Base-by-base conservation (phyloP, 169 alveolate species). In the Eimeria falciformis region DNA sequence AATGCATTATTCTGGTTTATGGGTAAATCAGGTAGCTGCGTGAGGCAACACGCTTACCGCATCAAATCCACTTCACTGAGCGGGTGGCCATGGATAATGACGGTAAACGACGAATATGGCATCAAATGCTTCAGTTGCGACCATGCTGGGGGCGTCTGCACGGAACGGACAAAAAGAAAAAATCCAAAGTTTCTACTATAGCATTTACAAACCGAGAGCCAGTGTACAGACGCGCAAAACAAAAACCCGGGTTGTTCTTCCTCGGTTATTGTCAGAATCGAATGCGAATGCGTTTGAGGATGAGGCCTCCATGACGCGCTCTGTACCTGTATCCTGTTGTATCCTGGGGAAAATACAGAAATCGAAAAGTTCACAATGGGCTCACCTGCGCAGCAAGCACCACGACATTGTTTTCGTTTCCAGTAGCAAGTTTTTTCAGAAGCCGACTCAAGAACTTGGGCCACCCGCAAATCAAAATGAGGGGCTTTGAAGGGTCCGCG, bases 121-220 rank as follows among this genome's bases (percentile, higher is more conserved):
- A 69, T 5, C 53, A 69, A 27, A 29, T 29, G 17, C 29, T 40
- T 29, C 81, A 69, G 18, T 18, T 69, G 55, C 18, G 47, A 29
- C 81, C 81, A 69, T 18, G 81, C 55, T 29, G 81, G 81, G 27
- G 81, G 81, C 5, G 81, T 40, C 81, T 69, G 81, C 33, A 29
- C 27, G 81, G 33, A 40, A 25, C n/a, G n/a, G n/a, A n/a, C n/a
- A n/a, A n/a, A n/a, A n/a, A n/a, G n/a, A n/a, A n/a, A n/a, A n/a
- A n/a, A n/a, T n/a, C n/a, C n/a, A n/a, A n/a, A n/a, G n/a, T n/a
- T n/a, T n/a, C n/a, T n/a, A n/a, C n/a, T n/a, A n/a, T n/a, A n/a
- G n/a, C n/a, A n/a, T n/a, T n/a, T n/a, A n/a, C n/a, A n/a, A n/a
- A n/a, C n/a, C n/a, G n/a, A n/a, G n/a, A n/a, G n/a, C n/a, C n/a